Evolutionary conservation across 805 yeast species (phyloP), one percentile per base, ranked within the genome.

Genomic region (Lachancea meyersii): DNA sequence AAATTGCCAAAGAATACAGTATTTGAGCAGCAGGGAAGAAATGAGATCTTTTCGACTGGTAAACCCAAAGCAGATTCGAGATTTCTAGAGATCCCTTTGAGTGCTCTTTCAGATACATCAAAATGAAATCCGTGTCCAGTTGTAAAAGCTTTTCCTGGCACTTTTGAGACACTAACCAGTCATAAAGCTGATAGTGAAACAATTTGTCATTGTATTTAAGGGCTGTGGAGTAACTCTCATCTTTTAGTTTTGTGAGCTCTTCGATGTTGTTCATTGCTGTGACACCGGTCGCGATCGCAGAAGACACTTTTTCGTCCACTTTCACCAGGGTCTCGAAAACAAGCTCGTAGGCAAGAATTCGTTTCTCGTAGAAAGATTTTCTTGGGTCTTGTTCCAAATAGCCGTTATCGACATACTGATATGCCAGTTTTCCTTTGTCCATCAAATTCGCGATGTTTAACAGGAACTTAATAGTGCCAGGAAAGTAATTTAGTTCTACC

Each of bases 121-220:
- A 69, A 30, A 93, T 77, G 55, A 71, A 91, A 10, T 89, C 85
- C 0, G 97, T 86, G 41, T 86, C 84, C 44, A 91, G 73, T 36
- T 82, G 86, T 46, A 91, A 69, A 34, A 93, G 67, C 48, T 85
- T 77, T 43, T 83, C 93, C 47, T 86, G 81, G 22, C 79, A 75
- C 3, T 86, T 89, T 55, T 85, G 86, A 34, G 72, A 65, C 26
- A 87, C 81, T 52, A 87, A 80, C 97, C 97, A 93, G 60, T 86
- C 91, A 62, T 93, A 93, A 50, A 93, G 76, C 49, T 86, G 85
- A 64, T 81, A 87, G 50, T 93, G 98, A 73, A 93, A 93, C n/a
- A 79, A 61, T 55, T 82, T 85, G 58, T 93, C 97, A 35, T 76
- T 71, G 41, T 81, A 80, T 14, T 76, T 75, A 54, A 88, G 79